phyloP scores from a whole-genome alignment of 2,329 filamentous ascomycete genomes.

The Alternaria sp. region DNA sequence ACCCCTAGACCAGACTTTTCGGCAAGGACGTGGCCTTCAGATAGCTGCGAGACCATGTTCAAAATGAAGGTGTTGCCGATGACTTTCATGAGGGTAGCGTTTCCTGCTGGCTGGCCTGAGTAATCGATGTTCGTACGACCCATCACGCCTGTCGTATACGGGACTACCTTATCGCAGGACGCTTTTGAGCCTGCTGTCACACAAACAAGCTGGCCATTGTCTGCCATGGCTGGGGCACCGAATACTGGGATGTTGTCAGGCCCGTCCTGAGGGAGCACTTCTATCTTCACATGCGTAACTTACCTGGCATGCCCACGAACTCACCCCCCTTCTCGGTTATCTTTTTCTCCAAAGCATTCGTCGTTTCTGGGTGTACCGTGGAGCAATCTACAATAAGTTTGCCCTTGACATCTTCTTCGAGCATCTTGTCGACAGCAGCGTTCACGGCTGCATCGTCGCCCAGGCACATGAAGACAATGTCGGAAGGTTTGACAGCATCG shows the following conservation, averaged over 20 bases:
- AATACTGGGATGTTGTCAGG: constrained; percentile 60
- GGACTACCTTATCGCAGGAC: constrained; percentile 68
- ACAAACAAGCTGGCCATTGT: constrained; percentile 72
- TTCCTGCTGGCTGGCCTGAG: constrained; percentile 69
- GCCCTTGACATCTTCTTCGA: constrained; percentile 64
- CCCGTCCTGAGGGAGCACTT: constrained; percentile 8
- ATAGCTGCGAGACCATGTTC: constrained; percentile 79
- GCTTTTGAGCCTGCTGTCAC: constrained; percentile 71
- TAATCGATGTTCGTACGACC: constrained; percentile 73
- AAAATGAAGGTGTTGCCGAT: constrained; percentile 87
- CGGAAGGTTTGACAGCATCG: constrained; percentile 70
- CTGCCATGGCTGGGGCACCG: constrained; percentile 73
- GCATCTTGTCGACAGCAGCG: constrained; percentile 63
- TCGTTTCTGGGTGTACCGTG: constrained; percentile 84
- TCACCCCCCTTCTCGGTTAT: constrained; percentile 67
- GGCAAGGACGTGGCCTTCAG: constrained; percentile 78
- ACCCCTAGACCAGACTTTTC: constrained; percentile 80
- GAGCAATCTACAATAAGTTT: constrained; percentile 89
- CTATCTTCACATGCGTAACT: background rate
- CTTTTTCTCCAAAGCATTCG: constrained; percentile 67
- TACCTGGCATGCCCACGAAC: constrained; percentile 74
- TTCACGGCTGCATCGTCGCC: constrained; percentile 78
- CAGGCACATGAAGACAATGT: constrained; percentile 83
- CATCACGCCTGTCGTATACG: constrained; percentile 76
- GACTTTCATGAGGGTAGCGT: constrained; percentile 76